These are phyloP conservation scores for Paxillus rubicundulus DNA, from an alignment of 768 basidiomycete species.

Conservation along the genomic window DNA sequence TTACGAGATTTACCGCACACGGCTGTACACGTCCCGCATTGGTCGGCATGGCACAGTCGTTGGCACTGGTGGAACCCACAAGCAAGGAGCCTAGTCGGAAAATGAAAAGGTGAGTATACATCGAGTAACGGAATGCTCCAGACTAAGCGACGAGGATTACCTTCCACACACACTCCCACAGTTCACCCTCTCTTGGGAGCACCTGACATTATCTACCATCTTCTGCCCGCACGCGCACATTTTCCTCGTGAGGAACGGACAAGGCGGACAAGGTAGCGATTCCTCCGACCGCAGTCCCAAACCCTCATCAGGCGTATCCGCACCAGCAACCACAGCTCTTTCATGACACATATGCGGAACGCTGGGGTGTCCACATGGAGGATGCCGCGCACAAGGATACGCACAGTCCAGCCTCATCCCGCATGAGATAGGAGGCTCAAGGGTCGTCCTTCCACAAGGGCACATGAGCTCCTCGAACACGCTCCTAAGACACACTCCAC, in stretches of 20 bases:
- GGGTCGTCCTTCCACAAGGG: slow-evolving; percentile 78
- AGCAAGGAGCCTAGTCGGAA: slow-evolving; percentile 49
- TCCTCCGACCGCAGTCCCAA: slow-evolving; percentile 3
- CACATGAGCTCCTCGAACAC: slow-evolving; percentile 93
- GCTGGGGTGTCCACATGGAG: slow-evolving; percentile 82
- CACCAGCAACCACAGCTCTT: slow-evolving; percentile 38
- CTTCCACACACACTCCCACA: slow-evolving; percentile 84
- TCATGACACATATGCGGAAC: slow-evolving; percentile 83
- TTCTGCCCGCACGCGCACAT: slow-evolving; percentile 89
- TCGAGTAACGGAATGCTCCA: not conserved
- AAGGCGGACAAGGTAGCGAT: slow-evolving; percentile 70
- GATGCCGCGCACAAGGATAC: slow-evolving; percentile 73
- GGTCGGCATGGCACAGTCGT: slow-evolving; percentile 75
- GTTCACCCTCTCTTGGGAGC: slow-evolving; percentile 74
- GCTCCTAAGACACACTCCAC: slow-evolving; percentile 81
- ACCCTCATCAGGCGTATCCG: slow-evolving; percentile 25
- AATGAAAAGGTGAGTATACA: not conserved
- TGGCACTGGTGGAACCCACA: slow-evolving; percentile 94
- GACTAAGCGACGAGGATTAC: slow-evolving; percentile 36
- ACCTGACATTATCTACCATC: slow-evolving; percentile 71
- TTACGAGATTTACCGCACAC: slow-evolving; percentile 86
- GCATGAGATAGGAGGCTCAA: slow-evolving; percentile 88
- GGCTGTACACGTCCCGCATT: slow-evolving; percentile 74
- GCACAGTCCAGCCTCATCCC: slow-evolving; percentile 75
- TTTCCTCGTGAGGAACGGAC: slow-evolving; percentile 76